Conservation (phyloP, 805 yeast species). For the Candida nitratophila region DNA sequence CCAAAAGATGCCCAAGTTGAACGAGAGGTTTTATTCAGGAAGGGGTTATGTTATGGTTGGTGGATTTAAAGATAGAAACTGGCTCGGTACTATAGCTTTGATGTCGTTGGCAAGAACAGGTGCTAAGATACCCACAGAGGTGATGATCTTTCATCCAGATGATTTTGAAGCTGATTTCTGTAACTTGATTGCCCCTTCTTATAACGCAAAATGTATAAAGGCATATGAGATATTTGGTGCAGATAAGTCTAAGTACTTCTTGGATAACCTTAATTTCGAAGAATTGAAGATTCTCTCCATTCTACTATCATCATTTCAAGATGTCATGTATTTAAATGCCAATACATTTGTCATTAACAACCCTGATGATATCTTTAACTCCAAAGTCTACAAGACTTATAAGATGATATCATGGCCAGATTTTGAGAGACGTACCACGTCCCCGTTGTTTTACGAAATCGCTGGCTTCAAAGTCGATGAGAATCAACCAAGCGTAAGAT, state of each 20-base stretch:
- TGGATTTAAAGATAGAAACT: slow-evolving; percentile 34
- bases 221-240: slow-evolving; percentile 31
- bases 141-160: slow-evolving; percentile 31
- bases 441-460: slow-evolving; percentile 57
- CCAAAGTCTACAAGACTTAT: slow-evolving; percentile 41
- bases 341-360: slow-evolving; percentile 59
- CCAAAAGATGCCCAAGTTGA: slow-evolving; percentile 10
- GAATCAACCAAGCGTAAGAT: not conserved
- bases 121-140: slow-evolving; percentile 36
- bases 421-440: slow-evolving; percentile 70
- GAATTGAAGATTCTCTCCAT: not conserved
- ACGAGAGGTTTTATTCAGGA: slow-evolving; percentile 17
- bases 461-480: slow-evolving; percentile 39
- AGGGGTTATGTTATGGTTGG: slow-evolving; percentile 34
- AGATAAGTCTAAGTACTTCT: slow-evolving; percentile 9
- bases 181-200: slow-evolving; percentile 28
- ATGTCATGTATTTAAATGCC: slow-evolving; percentile 57
- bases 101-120: slow-evolving; percentile 36
- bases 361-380: slow-evolving; percentile 46
- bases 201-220: slow-evolving; percentile 35
- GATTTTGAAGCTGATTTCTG: slow-evolving; percentile 36
- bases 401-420: slow-evolving; percentile 65
- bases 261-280: slow-evolving; percentile 6
- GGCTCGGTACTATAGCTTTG: slow-evolving; percentile 32
- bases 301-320: slow-evolving; percentile 34